Conservation (phyloP, 495 filamentous ascomycete species). For the Parathielavia hyrcaniae region DNA sequence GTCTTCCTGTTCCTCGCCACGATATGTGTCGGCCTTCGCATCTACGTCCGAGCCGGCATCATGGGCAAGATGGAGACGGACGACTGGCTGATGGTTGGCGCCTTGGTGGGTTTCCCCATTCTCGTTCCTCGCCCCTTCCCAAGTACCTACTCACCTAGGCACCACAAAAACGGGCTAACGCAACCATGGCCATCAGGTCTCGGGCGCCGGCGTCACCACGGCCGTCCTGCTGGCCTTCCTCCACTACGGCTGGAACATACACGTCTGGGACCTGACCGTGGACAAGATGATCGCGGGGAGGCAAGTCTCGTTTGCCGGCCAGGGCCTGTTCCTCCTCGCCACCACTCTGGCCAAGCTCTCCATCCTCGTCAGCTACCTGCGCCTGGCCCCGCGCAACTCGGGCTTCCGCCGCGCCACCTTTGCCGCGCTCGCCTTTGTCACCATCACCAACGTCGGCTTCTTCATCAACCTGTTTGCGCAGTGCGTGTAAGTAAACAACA, state of each 20-base stretch:
- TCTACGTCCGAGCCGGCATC: constrained; percentile 22
- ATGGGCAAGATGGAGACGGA: constrained; percentile 23
- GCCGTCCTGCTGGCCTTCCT: constrained; percentile 24
- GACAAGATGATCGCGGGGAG: constrained; percentile 17
- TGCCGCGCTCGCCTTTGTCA: constrained; percentile 20
- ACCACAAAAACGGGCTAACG: too few species aligned
- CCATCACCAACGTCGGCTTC: constrained; percentile 23
- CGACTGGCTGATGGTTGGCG: constrained; percentile 31
- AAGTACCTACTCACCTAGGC: too few species aligned
- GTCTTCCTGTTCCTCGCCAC: constrained; percentile 20
- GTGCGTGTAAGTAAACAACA: constrained; percentile 23
- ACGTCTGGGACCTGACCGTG: constrained; percentile 26
- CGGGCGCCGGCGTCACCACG: constrained; percentile 22
- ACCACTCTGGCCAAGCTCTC: constrained; percentile 42
- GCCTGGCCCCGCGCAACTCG: constrained; percentile 38
- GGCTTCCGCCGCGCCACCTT: constrained; percentile 37
- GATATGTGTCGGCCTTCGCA: constrained; percentile 21
- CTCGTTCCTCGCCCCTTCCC: too few species aligned
- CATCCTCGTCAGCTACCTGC: constrained; percentile 48
- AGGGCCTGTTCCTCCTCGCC: constrained; percentile 25
- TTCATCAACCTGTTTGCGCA: constrained; percentile 35
- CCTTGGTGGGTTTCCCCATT: constrained; percentile 11
- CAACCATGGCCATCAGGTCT: constrained; percentile 22
- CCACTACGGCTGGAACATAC: constrained; percentile 27
- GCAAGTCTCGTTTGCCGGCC: constrained; percentile 28